A percentile compares a stretch with the other conserved stretches of the same genome.
Conservation (phyloP, 2,329 filamentous ascomycete species). For the Calonectria fujianensis region DNA sequence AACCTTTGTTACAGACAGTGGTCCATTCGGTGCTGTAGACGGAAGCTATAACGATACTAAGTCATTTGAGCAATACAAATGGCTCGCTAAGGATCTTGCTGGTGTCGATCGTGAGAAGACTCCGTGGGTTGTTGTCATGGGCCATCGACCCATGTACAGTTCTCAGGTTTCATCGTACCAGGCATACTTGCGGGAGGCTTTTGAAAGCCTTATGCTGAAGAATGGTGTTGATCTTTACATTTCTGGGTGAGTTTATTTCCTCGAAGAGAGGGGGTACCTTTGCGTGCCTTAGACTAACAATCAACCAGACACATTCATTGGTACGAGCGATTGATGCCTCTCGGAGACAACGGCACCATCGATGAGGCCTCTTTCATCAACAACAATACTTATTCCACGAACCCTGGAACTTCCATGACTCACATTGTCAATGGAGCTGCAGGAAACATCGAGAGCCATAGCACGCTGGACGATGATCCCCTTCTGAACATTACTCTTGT, state of each 20-base stretch:
- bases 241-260: conserved; percentile 20
- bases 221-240: conserved; percentile 68
- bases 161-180: conserved; percentile 67
- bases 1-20: conserved; percentile 68
- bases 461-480: conserved; percentile 57
- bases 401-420: conserved; percentile 68
- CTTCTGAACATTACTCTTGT: conserved; percentile 64
- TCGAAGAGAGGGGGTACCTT: neutral
- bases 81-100: conserved; percentile 67
- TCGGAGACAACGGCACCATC: conserved; percentile 60
- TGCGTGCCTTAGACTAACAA: neutral
- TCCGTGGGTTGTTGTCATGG: conserved; percentile 69
- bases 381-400: conserved; percentile 69
- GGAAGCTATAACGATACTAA: conserved; percentile 62
- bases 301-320: conserved; percentile 47
- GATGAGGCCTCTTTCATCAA: conserved; percentile 63
- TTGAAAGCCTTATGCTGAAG: conserved; percentile 65
- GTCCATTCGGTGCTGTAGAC: conserved; percentile 67
- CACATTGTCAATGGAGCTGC: conserved; percentile 73
- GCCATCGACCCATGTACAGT: conserved; percentile 70
- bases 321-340: conserved; percentile 50
- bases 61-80: conserved; percentile 68
- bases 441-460: conserved; percentile 71
- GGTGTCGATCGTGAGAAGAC: conserved; percentile 67
- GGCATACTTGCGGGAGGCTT: conserved; percentile 65